Percentiles rank a stretch among this genome's conserved stretches.
phyloP scores from a whole-genome alignment of 495 filamentous ascomycete genomes.

The Aspergillus bridgeri region DNA sequence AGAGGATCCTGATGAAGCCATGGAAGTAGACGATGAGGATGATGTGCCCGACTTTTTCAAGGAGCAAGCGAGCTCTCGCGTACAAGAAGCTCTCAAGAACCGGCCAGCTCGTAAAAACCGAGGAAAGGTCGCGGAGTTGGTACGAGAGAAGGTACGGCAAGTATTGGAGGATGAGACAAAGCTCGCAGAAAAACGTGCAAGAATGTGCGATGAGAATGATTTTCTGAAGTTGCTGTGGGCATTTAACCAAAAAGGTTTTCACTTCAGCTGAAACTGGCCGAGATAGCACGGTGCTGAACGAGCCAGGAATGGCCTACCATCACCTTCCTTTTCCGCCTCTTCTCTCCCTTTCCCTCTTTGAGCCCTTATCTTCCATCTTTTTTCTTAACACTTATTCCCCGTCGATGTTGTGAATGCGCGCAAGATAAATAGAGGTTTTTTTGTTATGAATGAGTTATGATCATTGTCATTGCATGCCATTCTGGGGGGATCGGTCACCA shows the following conservation, averaged over 20 bases:
- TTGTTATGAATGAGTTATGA: conserved; percentile 33
- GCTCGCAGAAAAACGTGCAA: conserved; percentile 73
- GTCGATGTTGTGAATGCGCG: not conserved
- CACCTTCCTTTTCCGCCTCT: not conserved
- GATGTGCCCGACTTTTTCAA: conserved; percentile 77
- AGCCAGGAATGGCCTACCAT: not conserved
- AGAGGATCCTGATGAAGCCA: conserved; percentile 42
- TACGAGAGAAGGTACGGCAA: conserved; percentile 77
- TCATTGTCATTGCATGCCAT: conserved; percentile 41
- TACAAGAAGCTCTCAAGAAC: conserved; percentile 38
- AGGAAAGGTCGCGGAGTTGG: conserved; percentile 71
- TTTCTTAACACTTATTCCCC: not conserved
- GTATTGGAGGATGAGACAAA: conserved; percentile 74
- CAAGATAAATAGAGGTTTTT: not conserved
- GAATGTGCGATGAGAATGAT: conserved; percentile 86
- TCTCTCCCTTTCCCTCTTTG: conserved; percentile 3
- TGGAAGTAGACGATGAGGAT: conserved; percentile 56
- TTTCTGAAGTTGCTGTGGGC: conserved; percentile 73
- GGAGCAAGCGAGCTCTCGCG: conserved; percentile 52
- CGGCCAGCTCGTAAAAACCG: conserved; percentile 60
- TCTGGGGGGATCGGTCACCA: conserved; percentile 37
- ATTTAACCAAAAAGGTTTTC: conserved; percentile 88
- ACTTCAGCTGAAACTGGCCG: conserved; percentile 65
- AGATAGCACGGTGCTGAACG: conserved; percentile 4
- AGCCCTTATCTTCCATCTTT: not conserved